Percentiles rank a stretch among this genome's conserved stretches.
Evolutionary conservation across 106 monocot genomes (phyloP).

Genomic region (Platanthera guangdongensis): DNA sequence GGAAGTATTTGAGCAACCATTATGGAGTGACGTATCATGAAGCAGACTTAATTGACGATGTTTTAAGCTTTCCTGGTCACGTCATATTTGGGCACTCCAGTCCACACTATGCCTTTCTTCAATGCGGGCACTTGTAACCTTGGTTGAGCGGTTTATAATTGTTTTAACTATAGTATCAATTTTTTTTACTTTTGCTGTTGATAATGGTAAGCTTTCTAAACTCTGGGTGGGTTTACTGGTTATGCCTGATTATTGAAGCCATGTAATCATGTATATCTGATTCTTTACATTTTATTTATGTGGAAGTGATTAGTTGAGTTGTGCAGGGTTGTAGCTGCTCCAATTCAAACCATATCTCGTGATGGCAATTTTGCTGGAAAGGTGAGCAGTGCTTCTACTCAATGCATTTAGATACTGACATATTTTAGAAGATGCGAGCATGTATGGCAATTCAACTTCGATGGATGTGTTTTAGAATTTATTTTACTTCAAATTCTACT

Average conservation of each 20-base stretch:
- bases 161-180: neutral
- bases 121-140: neutral
- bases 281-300: neutral
- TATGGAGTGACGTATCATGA: neutral
- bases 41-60: conserved; percentile 1
- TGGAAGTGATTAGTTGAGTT: neutral
- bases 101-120: neutral
- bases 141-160: neutral
- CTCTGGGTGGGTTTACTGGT: neutral
- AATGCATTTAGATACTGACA: neutral
- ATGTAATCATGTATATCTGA: neutral
- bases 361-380: conserved; percentile 8
- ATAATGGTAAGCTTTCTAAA: conserved; percentile 6
- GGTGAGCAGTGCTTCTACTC: neutral
- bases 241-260: neutral
- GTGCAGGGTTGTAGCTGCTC: conserved; percentile 5
- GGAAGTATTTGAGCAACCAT: neutral
- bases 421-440: neutral
- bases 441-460: no score
- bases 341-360: neutral
- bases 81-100: neutral
- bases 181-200: neutral
- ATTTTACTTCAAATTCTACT: neutral
- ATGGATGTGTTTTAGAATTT: neutral
- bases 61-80: neutral